phyloP scores from a whole-genome alignment of 164 flowering plant genomes.

The Nymphaea thermarum region DNA sequence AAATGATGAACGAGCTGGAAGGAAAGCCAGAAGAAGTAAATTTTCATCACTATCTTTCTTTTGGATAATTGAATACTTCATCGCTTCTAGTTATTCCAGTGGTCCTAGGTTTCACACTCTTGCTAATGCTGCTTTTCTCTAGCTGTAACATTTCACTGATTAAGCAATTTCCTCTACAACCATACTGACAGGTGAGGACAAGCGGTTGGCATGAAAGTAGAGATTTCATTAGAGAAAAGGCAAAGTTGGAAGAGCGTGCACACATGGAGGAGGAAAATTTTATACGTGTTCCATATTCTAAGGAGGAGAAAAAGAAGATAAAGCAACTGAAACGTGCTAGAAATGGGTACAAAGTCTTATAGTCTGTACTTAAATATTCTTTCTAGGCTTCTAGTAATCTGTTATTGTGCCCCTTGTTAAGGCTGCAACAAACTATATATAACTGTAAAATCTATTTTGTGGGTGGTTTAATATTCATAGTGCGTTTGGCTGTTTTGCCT shows the following conservation, averaged over 20 bases:
- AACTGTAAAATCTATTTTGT: too few species aligned
- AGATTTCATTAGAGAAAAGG: conserved; percentile 38
- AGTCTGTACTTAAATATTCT: too few species aligned
- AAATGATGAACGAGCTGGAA: conserved; percentile 50
- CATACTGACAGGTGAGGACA: conserved; percentile 45
- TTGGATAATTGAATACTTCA: too few species aligned
- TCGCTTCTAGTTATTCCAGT: not conserved
- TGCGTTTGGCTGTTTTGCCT: too few species aligned
- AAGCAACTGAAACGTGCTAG: conserved; percentile 63
- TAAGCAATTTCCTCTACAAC: conserved; percentile 3
- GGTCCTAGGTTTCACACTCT: not conserved
- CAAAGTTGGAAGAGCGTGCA: conserved; percentile 46
- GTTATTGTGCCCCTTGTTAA: too few species aligned
- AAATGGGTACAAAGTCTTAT: conserved; percentile 42
- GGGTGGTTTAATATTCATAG: too few species aligned
- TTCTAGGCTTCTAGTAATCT: too few species aligned
- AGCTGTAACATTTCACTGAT: not conserved
- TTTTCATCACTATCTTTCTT: not conserved
- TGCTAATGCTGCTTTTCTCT: not conserved
- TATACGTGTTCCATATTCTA: conserved; percentile 69
- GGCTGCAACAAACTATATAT: too few species aligned
- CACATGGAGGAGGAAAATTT: conserved; percentile 71
- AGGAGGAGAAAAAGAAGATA: conserved; percentile 52
- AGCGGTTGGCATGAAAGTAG: conserved; percentile 46
- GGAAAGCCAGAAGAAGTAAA: conserved; percentile 93